Base-by-base conservation (phyloP, 2,329 filamentous ascomycete genomes). In the Hymenoscyphus linearis region DNA sequence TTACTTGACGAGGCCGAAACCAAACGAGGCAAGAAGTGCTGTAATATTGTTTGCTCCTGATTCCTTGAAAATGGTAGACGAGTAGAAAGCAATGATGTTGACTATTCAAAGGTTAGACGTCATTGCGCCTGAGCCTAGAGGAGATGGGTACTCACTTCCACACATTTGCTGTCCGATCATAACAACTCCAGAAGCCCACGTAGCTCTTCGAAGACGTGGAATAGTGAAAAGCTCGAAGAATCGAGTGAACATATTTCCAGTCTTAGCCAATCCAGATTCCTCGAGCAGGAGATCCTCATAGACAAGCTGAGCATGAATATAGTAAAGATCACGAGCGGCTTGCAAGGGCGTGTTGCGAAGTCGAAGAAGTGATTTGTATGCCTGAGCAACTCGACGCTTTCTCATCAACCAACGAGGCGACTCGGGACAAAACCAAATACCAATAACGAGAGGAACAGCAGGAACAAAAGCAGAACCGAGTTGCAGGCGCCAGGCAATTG, bases 171-270 rank as follows among this genome's bases (percentile, higher is more conserved):
- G 70, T 0, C 68, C 68, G 56, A 71, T 85, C 91, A 96, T 96
- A 66, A 93, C 89, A 1, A 85, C 85, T 65, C 86, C 89, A 0
- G 90, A 88, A 5, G 90, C 91, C 34, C 89, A 79, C 3, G 86
- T 93, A 2, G 91, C 91, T 47, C 87, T 82, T 14, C 87, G 82
- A 12, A 89, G 78, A 54, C 88, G 82, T 1, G 88, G 86, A 60
- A 91, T 81, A 12, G 85, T 88, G 69, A 91, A 88, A 1, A 88
- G 76, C 70, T 90, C 83, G 40, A 80, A 67, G 65, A 90, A 85
- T 16, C 88, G 83, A 25, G 77, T 82, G 56, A 85, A 36, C 68
- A 88, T 86, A 73, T 80, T 86, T 67, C 77, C 81, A 14, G 78
- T 66, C 52, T 73, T 74, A 9, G 80, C 71, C 34, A 84, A 72